Conservation (phyloP, 441 rosid genomes). For the Brassica balearica region DNA sequence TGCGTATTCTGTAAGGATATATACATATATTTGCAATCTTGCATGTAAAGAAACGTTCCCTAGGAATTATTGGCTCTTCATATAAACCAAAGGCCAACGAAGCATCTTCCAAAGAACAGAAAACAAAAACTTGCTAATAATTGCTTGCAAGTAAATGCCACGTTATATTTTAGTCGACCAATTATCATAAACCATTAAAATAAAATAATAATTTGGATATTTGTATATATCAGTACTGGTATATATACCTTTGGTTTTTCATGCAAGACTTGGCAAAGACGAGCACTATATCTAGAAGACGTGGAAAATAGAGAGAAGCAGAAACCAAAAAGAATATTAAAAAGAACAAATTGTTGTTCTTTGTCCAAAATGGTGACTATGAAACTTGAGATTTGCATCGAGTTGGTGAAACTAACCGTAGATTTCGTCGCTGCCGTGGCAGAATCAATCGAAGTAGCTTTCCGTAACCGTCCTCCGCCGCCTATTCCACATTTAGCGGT, state of each 20-base stretch:
- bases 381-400: slow-evolving; percentile 46
- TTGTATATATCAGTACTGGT: slow-evolving; percentile 25
- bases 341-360: neutral
- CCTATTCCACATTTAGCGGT: slow-evolving; percentile 12
- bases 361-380: slow-evolving; percentile 37
- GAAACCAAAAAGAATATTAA: slow-evolving; percentile 8
- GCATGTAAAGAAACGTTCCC: slow-evolving; percentile 28
- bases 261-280: slow-evolving; percentile 34
- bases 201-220: slow-evolving; percentile 26
- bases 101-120: slow-evolving; percentile 27
- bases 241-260: slow-evolving; percentile 40
- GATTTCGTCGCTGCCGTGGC: slow-evolving; percentile 43
- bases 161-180: slow-evolving; percentile 29
- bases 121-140: slow-evolving; percentile 11
- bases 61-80: slow-evolving; percentile 33
- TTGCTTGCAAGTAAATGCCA: slow-evolving; percentile 38
- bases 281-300: slow-evolving; percentile 29
- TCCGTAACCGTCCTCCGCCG: slow-evolving; percentile 43
- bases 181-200: slow-evolving; percentile 9
- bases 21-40: neutral
- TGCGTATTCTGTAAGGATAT: neutral
- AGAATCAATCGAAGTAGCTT: slow-evolving; percentile 43
- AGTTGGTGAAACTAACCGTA: slow-evolving; percentile 41
- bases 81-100: slow-evolving; percentile 41
- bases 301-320: slow-evolving; percentile 40